Percentiles rank a stretch among this genome's conserved stretches.
phyloP scores from a whole-genome alignment of 1,284 basidiomycete genomes.

The Phellinidium pouzarii region DNA sequence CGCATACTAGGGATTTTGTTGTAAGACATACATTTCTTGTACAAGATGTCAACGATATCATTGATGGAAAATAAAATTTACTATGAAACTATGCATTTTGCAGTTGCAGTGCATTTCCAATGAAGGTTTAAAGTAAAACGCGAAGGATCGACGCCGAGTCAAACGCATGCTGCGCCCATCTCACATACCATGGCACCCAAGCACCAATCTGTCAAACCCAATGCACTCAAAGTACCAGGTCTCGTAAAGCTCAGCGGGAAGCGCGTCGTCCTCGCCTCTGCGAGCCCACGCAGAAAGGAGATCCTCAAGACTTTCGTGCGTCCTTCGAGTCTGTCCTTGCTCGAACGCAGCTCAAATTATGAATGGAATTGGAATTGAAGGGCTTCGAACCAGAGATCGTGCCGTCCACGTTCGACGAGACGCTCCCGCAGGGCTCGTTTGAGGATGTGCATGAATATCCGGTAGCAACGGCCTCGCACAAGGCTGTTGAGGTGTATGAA shows the following conservation, averaged over 20 bases:
- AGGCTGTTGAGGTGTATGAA: conserved; percentile 92
- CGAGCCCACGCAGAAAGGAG: conserved; percentile 79
- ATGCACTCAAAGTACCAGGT: conserved; percentile 67
- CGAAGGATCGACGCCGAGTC: too few species aligned
- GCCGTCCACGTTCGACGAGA: conserved; percentile 84
- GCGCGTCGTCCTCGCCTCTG: conserved; percentile 79
- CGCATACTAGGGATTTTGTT: too few species aligned
- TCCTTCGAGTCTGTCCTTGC: conserved; percentile 20
- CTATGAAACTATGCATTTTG: too few species aligned
- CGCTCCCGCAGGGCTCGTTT: conserved; percentile 66
- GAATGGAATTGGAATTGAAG: too few species aligned
- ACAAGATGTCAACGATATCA: too few species aligned
- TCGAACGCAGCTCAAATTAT: neutral
- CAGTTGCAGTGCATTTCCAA: too few species aligned
- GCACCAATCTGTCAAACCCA: conserved; percentile 51
- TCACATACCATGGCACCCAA: conserved; percentile 24
- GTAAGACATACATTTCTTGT: too few species aligned
- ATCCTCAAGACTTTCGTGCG: conserved; percentile 76
- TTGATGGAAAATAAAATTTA: too few species aligned
- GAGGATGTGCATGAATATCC: conserved; percentile 87
- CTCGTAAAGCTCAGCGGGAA: conserved; percentile 68
- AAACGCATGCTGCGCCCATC: neutral
- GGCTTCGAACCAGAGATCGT: conserved; percentile 84
- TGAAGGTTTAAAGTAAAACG: too few species aligned
- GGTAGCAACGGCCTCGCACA: conserved; percentile 86